phyloP scores from a whole-genome alignment of 2,329 filamentous ascomycete species.

The Leptographium galeiforme region DNA sequence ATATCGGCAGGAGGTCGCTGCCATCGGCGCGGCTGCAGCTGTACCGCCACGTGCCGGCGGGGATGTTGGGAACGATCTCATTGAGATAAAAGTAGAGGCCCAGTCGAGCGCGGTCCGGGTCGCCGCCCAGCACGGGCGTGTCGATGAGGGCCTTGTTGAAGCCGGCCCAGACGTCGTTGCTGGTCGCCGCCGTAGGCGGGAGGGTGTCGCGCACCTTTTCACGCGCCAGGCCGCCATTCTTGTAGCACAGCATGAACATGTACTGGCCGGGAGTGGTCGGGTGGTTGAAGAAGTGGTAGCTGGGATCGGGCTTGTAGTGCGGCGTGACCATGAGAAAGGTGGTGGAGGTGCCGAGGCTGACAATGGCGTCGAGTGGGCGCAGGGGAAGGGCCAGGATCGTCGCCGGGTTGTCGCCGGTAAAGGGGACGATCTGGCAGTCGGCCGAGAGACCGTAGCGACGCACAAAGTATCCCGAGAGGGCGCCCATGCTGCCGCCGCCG shows the following conservation, averaged over 20 bases:
- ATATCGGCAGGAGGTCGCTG: constrained; percentile 28
- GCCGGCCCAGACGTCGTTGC: constrained; percentile 52
- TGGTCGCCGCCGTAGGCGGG: constrained; percentile 26
- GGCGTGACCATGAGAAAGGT: constrained; percentile 97
- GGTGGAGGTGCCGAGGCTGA: constrained; percentile 86
- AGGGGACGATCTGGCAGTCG: constrained; percentile 67
- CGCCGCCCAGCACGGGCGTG: constrained; percentile 56
- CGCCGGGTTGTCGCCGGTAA: constrained; percentile 91
- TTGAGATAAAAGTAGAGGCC: constrained; percentile 92
- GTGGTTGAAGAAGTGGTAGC: constrained; percentile 97
- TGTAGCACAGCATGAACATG: constrained; percentile 99
- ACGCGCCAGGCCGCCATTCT: constrained; percentile 88
- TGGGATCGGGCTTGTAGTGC: constrained; percentile 76
- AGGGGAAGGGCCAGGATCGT: constrained; percentile 88
- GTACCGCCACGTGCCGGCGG: constrained; percentile 77
- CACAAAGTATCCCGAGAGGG: constrained; percentile 67
- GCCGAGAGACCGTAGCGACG: constrained; percentile 61
- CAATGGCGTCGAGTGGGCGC: constrained; percentile 79
- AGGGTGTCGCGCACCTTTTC: constrained; percentile 79
- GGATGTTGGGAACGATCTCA: constrained; percentile 89
- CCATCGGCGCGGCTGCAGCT: constrained; percentile 41
- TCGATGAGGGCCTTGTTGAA: constrained; percentile 65
- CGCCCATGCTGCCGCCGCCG: constrained; percentile 66
- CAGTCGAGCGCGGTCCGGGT: constrained; percentile 54
- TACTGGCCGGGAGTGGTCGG: constrained; percentile 80